Evolutionary conservation across 139 green algal species (phyloP), one percentile per base, ranked within the genome.

Genomic region (Diplosphaera chodatii): DNA sequence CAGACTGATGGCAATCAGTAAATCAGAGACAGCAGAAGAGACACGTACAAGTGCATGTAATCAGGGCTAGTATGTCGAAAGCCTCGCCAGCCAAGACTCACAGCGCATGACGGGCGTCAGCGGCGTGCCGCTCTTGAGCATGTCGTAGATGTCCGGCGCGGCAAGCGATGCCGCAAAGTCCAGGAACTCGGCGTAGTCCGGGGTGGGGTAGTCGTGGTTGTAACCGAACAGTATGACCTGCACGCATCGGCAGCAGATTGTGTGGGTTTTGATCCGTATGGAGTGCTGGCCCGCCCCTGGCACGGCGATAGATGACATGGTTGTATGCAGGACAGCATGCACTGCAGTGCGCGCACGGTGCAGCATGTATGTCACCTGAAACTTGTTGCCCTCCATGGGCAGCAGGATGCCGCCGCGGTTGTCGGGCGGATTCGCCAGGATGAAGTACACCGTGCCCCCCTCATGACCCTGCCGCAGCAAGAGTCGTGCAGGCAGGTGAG

Each of bases 111-210:
- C 28, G 66, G 66, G 34, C 34, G 32, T 40, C 5, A 62, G 33
- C 33, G 66, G 34, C 66, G 32, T 40, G 33, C 34, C 66, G 25
- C 32, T 16, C 6, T 21, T 63, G 23, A 70, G 15, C 21, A n/a
- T 40, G 23, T 70, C 34, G 34, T 70, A 70, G 1, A 63, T 33
- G 6, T 70, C 66, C n/a, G 33, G 33, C 22, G 33, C 8, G 16
- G 66, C 29, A 22, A 70, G 34, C 10, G 66, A 70, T 25, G n/a
- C 22, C 8, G 66, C 66, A 62, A 70, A 70, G 1, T 32, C 66
- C 25, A 63, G 33, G 25, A 55, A 63, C 22, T 32, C 65, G 32
- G 55, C 65, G 31, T 69, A 22, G 65, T 69, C 32, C 18, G 18
- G 21, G 16, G 65, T 31, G 22, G 65, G 65, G 32, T 69, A 32